Percentiles rank a stretch among this genome's conserved stretches.
phyloP scores from a whole-genome alignment of 768 basidiomycete genomes.

The Gelatoporia subvermispora region DNA sequence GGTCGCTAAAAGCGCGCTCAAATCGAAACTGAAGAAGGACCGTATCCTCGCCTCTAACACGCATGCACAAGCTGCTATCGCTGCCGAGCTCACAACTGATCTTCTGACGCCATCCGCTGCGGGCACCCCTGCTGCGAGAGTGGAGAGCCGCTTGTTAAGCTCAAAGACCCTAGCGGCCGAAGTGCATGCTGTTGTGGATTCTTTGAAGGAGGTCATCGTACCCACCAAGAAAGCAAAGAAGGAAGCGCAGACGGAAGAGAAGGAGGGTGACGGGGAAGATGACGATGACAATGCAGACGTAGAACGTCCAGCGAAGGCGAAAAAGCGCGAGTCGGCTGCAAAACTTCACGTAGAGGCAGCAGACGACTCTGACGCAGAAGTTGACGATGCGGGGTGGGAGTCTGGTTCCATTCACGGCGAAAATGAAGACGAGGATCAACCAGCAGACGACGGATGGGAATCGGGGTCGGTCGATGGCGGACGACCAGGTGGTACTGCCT shows the following conservation, averaged over 20 bases:
- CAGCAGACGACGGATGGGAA: slow-evolving; percentile 30
- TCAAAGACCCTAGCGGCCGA: slow-evolving; percentile 67
- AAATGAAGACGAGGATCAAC: slow-evolving; percentile 21
- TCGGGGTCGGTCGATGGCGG: slow-evolving; percentile 23
- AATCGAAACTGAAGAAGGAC: slow-evolving; percentile 72
- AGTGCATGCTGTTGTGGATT: slow-evolving; percentile 46
- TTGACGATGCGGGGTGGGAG: slow-evolving; percentile 44
- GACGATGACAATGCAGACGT: slow-evolving; percentile 23
- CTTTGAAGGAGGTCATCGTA: slow-evolving; percentile 40
- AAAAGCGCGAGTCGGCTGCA: slow-evolving; percentile 1
- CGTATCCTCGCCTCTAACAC: slow-evolving; percentile 46
- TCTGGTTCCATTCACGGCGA: slow-evolving; percentile 39
- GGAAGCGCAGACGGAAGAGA: slow-evolving; percentile 16
- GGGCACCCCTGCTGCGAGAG: slow-evolving; percentile 48
- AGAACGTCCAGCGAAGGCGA: slow-evolving; percentile 13
- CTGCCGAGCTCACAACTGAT: slow-evolving; percentile 37
- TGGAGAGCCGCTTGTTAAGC: slow-evolving; percentile 70
- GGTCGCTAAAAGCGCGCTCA: slow-evolving; percentile 62
- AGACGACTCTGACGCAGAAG: slow-evolving; percentile 4
- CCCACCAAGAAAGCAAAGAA: slow-evolving; percentile 17
- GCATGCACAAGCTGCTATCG: slow-evolving; percentile 41
- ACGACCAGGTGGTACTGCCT: slow-evolving; percentile 6
- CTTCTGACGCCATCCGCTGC: slow-evolving; percentile 29
- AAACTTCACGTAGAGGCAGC: neutral
- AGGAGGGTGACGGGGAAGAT: slow-evolving; percentile 15